Conservation (phyloP, 345 rosid species). For the Hypericum perforatum region DNA sequence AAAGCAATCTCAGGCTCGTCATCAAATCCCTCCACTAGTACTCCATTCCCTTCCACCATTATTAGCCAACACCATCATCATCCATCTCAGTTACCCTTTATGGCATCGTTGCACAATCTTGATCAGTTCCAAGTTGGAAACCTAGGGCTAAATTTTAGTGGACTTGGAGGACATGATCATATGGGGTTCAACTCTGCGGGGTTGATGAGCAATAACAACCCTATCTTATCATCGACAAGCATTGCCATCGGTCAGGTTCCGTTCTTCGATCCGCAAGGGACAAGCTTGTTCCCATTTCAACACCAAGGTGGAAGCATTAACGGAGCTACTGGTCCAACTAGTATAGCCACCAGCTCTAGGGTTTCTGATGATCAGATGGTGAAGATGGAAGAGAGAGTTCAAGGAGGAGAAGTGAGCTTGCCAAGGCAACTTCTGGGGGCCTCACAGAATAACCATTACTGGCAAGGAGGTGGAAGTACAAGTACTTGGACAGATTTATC, state of each 20-base stretch:
- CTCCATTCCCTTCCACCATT: conserved; percentile 27
- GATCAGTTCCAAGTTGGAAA: conserved; percentile 36
- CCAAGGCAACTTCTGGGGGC: conserved; percentile 25
- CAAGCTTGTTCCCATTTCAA: conserved; percentile 32
- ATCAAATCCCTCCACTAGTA: conserved; percentile 25
- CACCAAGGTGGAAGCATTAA: conserved; percentile 34
- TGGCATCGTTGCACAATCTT: conserved; percentile 35
- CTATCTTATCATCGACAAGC: conserved; percentile 23
- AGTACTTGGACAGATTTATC: conserved; percentile 35
- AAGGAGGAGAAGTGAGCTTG: conserved; percentile 24
- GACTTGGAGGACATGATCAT: conserved; percentile 18
- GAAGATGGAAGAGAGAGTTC: conserved; percentile 39
- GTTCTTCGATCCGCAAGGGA: conserved; percentile 31
- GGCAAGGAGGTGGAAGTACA: conserved; percentile 21
- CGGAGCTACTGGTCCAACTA: conserved; percentile 24
- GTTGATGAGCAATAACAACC: conserved; percentile 9
- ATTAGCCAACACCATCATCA: conserved; percentile 27
- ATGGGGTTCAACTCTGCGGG: no score
- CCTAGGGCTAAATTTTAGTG: conserved; percentile 45
- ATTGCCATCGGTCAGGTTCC: no score
- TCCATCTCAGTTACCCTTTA: conserved; percentile 39
- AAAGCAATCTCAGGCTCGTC: conserved; percentile 20
- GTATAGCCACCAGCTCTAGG: conserved; percentile 36
- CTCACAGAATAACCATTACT: conserved; percentile 36
- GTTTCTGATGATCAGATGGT: conserved; percentile 32